Base-by-base conservation (phyloP, 306 rosid species). In the Prunus davidiana region DNA sequence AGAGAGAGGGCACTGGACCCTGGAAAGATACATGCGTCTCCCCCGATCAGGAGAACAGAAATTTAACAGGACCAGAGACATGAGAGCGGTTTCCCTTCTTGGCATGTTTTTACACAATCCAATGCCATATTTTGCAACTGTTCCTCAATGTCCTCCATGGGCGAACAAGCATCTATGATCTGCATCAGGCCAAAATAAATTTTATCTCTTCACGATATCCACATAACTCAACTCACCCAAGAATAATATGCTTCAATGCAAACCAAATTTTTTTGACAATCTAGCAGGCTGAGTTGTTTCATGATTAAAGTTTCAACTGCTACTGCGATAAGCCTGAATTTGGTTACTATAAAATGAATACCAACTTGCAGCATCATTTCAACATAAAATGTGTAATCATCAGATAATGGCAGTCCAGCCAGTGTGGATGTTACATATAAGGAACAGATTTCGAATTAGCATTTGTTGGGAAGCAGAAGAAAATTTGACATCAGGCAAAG, bases 121-220 rank as follows among this genome's bases (percentile, higher is more conserved):
- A 86, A 56, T 49, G 81, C 92, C 1, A 81, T 87, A 58, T 88
- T 87, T 73, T 62, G 97, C 80, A 92, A 80, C 73, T 84, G 89
- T 73, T 89, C 92, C 92, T 90, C 97, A 46, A 89, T 87, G 67
- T 83, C 91, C 82, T 90, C 96, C 45, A 90, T 86, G 69, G 93
- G 76, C 73, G 76, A 94, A 82, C 85, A 80, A 27, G 97, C 97
- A 76, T 92, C 92, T 50, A 95, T 72, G 75, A 86, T 76, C 97
- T 95, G 97, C 81, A 84, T 83, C 62, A 61, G 16, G 46, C 49
- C 45, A 61, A 81, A 55, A 25, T 15, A n/a, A 34, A 69, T 64
- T 52, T 24, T 34, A 11, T 30, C 24, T 8, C 47, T 16, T 13
- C 6, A 64, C 7, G 24, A 24, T 46, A 22, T 76, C 72, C 57